Percentiles rank a stretch among this genome's conserved stretches.
phyloP scores from a whole-genome alignment of 805 yeast species.

The Metschnikowia proteae region DNA sequence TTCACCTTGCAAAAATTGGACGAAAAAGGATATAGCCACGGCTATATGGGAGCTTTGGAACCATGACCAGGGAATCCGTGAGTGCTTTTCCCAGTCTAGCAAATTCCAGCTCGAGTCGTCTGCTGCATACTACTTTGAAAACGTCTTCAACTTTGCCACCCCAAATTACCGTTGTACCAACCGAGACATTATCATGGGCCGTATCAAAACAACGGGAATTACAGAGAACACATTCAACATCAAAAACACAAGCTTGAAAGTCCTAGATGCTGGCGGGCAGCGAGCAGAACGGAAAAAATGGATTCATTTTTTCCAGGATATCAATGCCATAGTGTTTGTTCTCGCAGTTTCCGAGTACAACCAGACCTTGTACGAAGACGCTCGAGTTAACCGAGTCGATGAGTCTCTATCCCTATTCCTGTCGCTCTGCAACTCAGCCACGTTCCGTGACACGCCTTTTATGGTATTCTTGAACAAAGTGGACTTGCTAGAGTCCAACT shows the following conservation, averaged over 20 bases:
- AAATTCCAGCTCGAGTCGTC: slow-evolving; percentile 84
- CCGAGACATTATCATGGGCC: slow-evolving; percentile 80
- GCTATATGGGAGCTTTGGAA: slow-evolving; percentile 72
- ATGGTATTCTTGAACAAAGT: slow-evolving; percentile 86
- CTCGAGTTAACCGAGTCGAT: slow-evolving; percentile 81
- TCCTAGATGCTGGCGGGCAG: slow-evolving; percentile 96
- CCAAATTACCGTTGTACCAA: slow-evolving; percentile 68
- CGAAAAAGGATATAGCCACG: slow-evolving; percentile 52
- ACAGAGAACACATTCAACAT: slow-evolving; percentile 79
- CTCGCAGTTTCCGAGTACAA: slow-evolving; percentile 90
- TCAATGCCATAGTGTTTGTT: slow-evolving; percentile 83
- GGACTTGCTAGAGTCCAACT: slow-evolving; percentile 73
- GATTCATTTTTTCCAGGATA: slow-evolving; percentile 92
- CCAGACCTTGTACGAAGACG: slow-evolving; percentile 87
- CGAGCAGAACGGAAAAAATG: slow-evolving; percentile 87
- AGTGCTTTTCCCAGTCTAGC: slow-evolving; percentile 57
- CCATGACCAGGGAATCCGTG: slow-evolving; percentile 61
- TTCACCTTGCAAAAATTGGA: slow-evolving; percentile 21
- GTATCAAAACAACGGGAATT: slow-evolving; percentile 94
- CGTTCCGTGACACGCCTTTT: slow-evolving; percentile 85
- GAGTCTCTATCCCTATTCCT: slow-evolving; percentile 85
- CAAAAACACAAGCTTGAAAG: slow-evolving; percentile 59
- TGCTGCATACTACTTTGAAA: slow-evolving; percentile 75
- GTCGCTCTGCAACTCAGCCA: slow-evolving; percentile 74
- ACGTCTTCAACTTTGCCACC: slow-evolving; percentile 60